These are phyloP conservation scores for Nemania sp. DNA, from an alignment of 2,329 filamentous ascomycete genomes.

Conservation along the genomic window DNA sequence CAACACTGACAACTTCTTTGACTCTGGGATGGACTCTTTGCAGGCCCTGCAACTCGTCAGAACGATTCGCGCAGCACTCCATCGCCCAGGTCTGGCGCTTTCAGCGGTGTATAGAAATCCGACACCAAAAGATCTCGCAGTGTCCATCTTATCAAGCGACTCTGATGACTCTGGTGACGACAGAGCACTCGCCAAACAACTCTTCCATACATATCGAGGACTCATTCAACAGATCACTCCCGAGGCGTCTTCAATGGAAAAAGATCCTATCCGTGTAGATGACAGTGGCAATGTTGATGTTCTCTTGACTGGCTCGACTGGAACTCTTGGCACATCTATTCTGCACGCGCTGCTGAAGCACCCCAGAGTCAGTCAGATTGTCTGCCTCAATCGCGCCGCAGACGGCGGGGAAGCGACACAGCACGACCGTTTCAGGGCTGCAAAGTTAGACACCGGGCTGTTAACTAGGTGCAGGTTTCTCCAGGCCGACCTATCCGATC, in stretches of 20 bases:
- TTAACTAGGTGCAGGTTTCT: no score
- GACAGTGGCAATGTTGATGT: no score
- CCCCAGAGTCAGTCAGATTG: slow-evolving; percentile 20
- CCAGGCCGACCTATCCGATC: neutral
- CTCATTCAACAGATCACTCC: neutral
- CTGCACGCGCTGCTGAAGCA: slow-evolving; percentile 42
- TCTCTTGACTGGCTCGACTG: slow-evolving; percentile 46
- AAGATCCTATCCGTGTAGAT: no score
- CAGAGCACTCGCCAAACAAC: neutral
- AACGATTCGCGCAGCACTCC: neutral
- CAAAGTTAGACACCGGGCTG: slow-evolving; percentile 3
- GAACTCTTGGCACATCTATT: slow-evolving; percentile 45
- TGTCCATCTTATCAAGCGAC: slow-evolving; percentile 4
- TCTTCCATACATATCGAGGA: neutral
- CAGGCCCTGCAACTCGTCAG: slow-evolving; percentile 9
- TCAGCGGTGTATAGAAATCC: slow-evolving; percentile 17
- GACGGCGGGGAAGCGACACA: slow-evolving; percentile 21
- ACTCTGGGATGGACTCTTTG: slow-evolving; percentile 18
- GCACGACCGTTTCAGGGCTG: slow-evolving; percentile 7
- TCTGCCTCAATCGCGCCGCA: slow-evolving; percentile 26
- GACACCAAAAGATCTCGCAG: slow-evolving; percentile 18
- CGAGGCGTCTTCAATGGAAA: no score
- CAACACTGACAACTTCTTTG: slow-evolving; percentile 11
- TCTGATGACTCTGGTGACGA: slow-evolving; percentile 18
- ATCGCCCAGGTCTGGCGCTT: slow-evolving; percentile 3